phyloP scores from a whole-genome alignment of 805 yeast genomes.

The Yarrowia osloensis region DNA sequence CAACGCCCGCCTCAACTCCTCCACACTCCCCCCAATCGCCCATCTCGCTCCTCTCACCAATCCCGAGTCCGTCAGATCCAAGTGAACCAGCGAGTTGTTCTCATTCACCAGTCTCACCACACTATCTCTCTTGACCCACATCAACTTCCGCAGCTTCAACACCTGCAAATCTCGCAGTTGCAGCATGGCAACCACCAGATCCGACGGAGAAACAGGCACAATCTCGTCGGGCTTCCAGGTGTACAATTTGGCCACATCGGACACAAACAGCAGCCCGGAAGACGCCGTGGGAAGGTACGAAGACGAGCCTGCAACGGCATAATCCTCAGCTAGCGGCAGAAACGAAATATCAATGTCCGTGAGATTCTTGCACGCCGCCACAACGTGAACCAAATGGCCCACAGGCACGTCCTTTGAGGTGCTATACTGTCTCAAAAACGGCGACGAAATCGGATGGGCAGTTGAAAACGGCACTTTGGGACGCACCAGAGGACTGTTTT shows the following conservation, averaged over 20 bases:
- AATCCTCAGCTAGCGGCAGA: constrained; percentile 67
- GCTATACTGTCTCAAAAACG: constrained; percentile 62
- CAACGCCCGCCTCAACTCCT: background rate
- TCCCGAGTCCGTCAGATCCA: constrained; percentile 21
- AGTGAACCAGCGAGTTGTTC: background rate
- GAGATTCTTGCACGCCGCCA: constrained; percentile 68
- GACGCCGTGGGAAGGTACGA: constrained; percentile 14
- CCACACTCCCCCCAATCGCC: constrained; percentile 14
- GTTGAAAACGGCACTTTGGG: constrained; percentile 26
- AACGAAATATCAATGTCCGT: constrained; percentile 57
- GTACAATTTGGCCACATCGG: constrained; percentile 44
- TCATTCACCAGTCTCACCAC: constrained; percentile 35
- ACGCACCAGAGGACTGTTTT: background rate
- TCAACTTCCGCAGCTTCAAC: constrained; percentile 49
- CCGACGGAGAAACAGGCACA: constrained; percentile 34
- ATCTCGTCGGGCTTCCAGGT: constrained; percentile 41
- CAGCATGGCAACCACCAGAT: constrained; percentile 38
- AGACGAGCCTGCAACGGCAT: constrained; percentile 41
- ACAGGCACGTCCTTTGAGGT: constrained; percentile 74
- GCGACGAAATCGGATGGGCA: constrained; percentile 38
- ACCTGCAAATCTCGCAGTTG: constrained; percentile 44
- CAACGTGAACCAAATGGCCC: constrained; percentile 69
- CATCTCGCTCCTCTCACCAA: constrained; percentile 11
- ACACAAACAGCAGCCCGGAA: constrained; percentile 38
- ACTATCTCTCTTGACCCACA: constrained; percentile 51